Evolutionary conservation across 106 monocot species (phyloP).

Genomic region (Allium sativum): DNA sequence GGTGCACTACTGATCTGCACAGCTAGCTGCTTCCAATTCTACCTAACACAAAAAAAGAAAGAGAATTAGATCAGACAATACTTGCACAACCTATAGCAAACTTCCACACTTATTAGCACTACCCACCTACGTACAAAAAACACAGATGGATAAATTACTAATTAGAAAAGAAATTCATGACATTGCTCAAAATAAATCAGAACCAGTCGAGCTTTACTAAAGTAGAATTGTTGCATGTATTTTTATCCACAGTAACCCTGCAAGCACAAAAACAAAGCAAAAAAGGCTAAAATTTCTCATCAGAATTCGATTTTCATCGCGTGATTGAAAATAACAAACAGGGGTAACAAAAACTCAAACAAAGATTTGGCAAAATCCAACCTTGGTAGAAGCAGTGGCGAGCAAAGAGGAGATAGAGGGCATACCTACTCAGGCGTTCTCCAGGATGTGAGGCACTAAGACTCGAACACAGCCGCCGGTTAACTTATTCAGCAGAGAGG

Average conservation of each 20-base stretch:
- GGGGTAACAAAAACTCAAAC: not conserved
- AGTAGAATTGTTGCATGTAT: slow-evolving; percentile 52
- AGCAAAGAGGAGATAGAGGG: too few relatives aligned
- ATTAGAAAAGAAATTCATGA: not conserved
- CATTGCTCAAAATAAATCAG: not conserved
- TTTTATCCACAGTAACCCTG: slow-evolving; percentile 90
- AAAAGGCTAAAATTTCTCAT: not conserved
- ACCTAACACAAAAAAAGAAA: too few relatives aligned
- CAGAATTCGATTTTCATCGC: not conserved
- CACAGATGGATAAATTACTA: not conserved
- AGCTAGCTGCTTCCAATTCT: too few relatives aligned
- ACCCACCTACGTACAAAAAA: slow-evolving; percentile 46
- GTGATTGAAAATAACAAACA: not conserved
- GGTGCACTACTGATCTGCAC: too few relatives aligned
- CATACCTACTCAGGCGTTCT: too few relatives aligned
- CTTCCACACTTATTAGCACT: slow-evolving; percentile 82
- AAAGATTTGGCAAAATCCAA: slow-evolving; percentile 3
- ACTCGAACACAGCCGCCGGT: too few relatives aligned
- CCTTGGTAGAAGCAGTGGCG: slow-evolving; percentile 90
- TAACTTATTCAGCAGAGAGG: too few relatives aligned
- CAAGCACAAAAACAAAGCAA: not conserved
- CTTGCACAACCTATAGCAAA: slow-evolving; percentile 84
- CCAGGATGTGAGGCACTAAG: too few relatives aligned
- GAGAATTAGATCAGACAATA: slow-evolving; percentile 83
- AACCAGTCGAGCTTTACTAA: slow-evolving; percentile 51